These are phyloP conservation scores for Clarireedia homoeocarpa DNA, from an alignment of 2,329 filamentous ascomycete species.

Conservation along the genomic window DNA sequence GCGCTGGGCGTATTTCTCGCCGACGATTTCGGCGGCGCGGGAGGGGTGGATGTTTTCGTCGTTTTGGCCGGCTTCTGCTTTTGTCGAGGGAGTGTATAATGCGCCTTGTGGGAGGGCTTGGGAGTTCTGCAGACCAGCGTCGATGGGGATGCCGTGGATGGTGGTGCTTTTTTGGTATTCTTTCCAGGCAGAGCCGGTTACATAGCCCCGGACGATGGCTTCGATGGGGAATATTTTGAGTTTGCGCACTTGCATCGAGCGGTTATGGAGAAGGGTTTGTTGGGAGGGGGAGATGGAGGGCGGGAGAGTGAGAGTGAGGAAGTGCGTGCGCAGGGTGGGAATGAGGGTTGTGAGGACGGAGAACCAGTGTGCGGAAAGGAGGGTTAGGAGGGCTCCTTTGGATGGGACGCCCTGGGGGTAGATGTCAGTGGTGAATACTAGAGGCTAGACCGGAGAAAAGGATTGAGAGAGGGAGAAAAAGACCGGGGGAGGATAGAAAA, in stretches of 20 bases:
- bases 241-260: constrained; percentile 59
- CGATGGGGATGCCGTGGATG: constrained; percentile 55
- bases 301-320: constrained; percentile 51
- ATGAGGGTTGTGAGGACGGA: constrained; percentile 46
- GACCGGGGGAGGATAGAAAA: constrained; percentile 14
- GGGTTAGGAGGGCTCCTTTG: constrained; percentile 60
- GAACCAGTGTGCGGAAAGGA: constrained; percentile 64
- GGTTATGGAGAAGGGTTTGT: constrained; percentile 38
- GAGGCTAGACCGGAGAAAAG: background rate
- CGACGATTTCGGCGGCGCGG: constrained; percentile 39
- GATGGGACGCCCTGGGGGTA: constrained; percentile 52
- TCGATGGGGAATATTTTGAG: constrained; percentile 60
- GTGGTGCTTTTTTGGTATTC: constrained; percentile 58
- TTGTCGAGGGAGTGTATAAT: constrained; percentile 61
- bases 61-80: constrained; percentile 58
- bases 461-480: constrained; percentile 29
- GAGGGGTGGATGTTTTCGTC: constrained; percentile 64
- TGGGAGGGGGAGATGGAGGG: constrained; percentile 36
- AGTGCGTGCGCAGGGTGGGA: constrained; percentile 54
- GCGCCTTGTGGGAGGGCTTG: constrained; percentile 50
- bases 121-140: constrained; percentile 51
- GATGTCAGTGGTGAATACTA: constrained; percentile 19
- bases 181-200: constrained; percentile 64
- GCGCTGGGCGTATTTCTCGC: constrained; percentile 48
- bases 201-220: constrained; percentile 65